Conservation (phyloP, 1,139 yeast species). For the Zygoascus meyerae region DNA sequence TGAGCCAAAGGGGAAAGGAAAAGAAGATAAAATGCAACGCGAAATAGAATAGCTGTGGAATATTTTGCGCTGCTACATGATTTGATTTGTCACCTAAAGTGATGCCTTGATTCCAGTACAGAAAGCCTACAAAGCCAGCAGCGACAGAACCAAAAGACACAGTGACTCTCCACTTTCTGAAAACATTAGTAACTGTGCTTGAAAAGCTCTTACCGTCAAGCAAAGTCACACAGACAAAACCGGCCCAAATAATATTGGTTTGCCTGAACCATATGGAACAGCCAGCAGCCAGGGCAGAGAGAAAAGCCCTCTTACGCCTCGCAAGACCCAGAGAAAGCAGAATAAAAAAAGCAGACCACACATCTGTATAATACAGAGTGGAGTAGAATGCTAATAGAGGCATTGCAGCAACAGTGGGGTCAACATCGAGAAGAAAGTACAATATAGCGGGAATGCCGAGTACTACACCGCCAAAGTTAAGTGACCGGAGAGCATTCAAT, state of each 20-base stretch:
- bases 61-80: conserved; percentile 64
- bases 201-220: conserved; percentile 12
- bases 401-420: conserved; percentile 43
- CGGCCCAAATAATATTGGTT: conserved; percentile 85
- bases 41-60: conserved; percentile 80
- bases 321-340: conserved; percentile 44
- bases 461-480: conserved; percentile 42
- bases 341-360: conserved; percentile 78
- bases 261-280: conserved; percentile 64
- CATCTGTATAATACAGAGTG: conserved; percentile 82
- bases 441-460: conserved; percentile 45
- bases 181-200: background rate
- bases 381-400: conserved; percentile 73
- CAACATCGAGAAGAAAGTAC: conserved; percentile 15
- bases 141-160: conserved; percentile 54
- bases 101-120: conserved; percentile 64
- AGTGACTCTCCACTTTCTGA: conserved; percentile 18
- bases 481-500: conserved; percentile 20
- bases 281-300: conserved; percentile 23
- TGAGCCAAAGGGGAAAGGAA: conserved; percentile 49
- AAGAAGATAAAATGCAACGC: conserved; percentile 54
- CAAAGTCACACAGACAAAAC: conserved; percentile 40
- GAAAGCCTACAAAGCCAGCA: conserved; percentile 48
- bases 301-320: conserved; percentile 3
- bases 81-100: conserved; percentile 86